phyloP scores from a whole-genome alignment of 345 rosid species.

The Heritiera fomes region DNA sequence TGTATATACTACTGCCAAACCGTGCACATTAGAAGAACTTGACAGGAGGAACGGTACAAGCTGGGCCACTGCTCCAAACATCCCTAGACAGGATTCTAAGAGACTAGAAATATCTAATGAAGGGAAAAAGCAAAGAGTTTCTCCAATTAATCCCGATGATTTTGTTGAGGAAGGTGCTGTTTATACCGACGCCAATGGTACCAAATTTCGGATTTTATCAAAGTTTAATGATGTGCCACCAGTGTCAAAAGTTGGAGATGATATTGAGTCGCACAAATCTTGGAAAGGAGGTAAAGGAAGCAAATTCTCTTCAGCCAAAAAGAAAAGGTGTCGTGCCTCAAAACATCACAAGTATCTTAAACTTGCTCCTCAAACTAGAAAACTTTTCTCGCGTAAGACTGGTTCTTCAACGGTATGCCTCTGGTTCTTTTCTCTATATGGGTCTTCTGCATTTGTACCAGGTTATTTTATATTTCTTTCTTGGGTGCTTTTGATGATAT shows the following conservation, averaged over 20 bases:
- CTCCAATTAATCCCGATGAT: conserved; percentile 46
- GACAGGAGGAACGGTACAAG: conserved; percentile 81
- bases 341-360: conserved; percentile 57
- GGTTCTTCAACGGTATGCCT: conserved; percentile 56
- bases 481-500: not conserved
- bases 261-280: conserved; percentile 39
- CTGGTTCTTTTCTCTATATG: conserved; percentile 14
- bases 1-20: conserved; percentile 62
- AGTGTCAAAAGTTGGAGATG: conserved; percentile 34
- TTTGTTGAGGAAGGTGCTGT: conserved; percentile 78
- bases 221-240: conserved; percentile 44
- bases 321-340: conserved; percentile 42
- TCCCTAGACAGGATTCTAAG: conserved; percentile 46
- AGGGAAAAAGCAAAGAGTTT: conserved; percentile 38
- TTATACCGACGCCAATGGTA: conserved; percentile 82
- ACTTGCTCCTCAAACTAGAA: conserved; percentile 56
- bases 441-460: not conserved
- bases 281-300: conserved; percentile 45
- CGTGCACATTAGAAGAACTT: conserved; percentile 85
- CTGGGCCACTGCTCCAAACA: conserved; percentile 53
- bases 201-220: conserved; percentile 79
- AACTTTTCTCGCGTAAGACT: conserved; percentile 39
- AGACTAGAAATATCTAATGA: conserved; percentile 34
- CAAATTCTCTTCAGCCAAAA: conserved; percentile 46
- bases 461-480: not conserved